Conservation (phyloP, 495 filamentous ascomycete species). For the Astrothelium macrocarpum region DNA sequence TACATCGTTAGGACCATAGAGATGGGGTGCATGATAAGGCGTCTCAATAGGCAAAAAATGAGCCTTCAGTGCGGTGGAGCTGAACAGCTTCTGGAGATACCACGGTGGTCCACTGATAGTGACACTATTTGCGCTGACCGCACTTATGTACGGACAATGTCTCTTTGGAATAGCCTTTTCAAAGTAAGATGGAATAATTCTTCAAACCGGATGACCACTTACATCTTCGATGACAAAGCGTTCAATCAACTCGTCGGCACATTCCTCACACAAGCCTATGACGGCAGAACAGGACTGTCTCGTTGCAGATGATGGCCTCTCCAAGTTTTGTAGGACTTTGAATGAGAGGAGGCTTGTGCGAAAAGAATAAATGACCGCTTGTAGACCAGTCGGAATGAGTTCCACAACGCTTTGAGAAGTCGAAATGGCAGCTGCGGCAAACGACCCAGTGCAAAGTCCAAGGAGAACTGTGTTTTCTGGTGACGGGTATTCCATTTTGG, state of each 20-base stretch:
- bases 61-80: neutral
- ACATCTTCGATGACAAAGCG: neutral
- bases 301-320: neutral
- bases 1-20: neutral
- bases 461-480: slow-evolving; percentile 1
- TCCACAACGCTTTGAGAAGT: neutral
- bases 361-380: slow-evolving; percentile 1
- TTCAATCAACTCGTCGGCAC: neutral
- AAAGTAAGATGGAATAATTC: neutral
- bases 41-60: slow-evolving; percentile 9
- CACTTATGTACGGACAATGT: neutral
- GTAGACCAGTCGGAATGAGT: neutral
- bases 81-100: neutral
- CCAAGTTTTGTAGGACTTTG: neutral
- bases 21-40: slow-evolving; percentile 10
- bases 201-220: neutral
- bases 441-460: slow-evolving; percentile 8
- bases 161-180: neutral
- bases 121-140: neutral
- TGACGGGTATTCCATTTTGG: neutral
- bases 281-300: neutral
- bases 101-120: slow-evolving; percentile 10
- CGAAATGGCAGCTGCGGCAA: slow-evolving; percentile 9
- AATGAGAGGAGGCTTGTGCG: neutral
- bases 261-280: neutral